Evolutionary conservation across 257 asterid genomes (phyloP).

Genomic region (Solanum clarkiae): DNA sequence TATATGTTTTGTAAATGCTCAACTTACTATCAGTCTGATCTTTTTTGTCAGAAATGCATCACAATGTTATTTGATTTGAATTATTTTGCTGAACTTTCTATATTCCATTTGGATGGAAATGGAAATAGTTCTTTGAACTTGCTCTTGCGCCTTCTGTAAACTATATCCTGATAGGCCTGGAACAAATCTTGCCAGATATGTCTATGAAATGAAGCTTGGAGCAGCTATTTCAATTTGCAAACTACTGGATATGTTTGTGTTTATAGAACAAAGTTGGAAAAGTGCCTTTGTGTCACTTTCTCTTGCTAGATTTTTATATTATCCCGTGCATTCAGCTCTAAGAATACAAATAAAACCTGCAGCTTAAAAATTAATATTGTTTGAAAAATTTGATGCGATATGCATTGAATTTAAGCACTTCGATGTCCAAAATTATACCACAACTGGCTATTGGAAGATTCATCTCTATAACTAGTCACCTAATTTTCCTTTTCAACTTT

Average conservation of each 20-base stretch:
- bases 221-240: not conserved
- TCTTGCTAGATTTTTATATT: no score
- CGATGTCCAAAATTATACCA: no score
- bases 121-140: not conserved
- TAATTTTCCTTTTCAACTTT: no score
- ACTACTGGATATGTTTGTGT: not conserved
- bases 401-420: not conserved
- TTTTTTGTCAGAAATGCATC: not conserved
- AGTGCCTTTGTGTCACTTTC: not conserved
- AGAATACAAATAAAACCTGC: not conserved
- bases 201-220: not conserved
- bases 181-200: not conserved
- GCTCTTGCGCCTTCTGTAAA: not conserved
- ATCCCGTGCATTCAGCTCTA: no score
- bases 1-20: not conserved
- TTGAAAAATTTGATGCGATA: not conserved
- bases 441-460: not conserved
- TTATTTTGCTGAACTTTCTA: not conserved
- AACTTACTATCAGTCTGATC: not conserved
- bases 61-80: not conserved
- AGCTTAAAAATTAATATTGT: not conserved
- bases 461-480: not conserved
- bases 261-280: not conserved
- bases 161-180: not conserved
- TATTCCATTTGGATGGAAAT: not conserved